These are phyloP conservation scores for Prunus armeniaca DNA, from an alignment of 306 rosid genomes.

Conservation along the genomic window DNA sequence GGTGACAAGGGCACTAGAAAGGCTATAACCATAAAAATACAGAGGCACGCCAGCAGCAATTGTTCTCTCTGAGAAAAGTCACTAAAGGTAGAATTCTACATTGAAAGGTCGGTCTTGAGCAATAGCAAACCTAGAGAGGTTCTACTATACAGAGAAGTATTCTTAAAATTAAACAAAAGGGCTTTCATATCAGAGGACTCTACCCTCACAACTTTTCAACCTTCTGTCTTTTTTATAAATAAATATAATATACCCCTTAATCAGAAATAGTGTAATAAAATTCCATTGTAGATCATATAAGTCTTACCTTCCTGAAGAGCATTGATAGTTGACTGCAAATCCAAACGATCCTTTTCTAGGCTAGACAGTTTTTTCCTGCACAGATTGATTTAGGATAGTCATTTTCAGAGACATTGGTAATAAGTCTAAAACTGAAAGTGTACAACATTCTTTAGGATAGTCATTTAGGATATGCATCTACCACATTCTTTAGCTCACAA, in stretches of 20 bases:
- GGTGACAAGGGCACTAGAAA: neutral
- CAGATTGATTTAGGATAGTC: slow-evolving; percentile 21
- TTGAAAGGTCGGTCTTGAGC: neutral
- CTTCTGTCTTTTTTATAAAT: neutral
- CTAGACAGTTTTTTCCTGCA: slow-evolving; percentile 84
- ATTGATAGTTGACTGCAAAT: slow-evolving; percentile 76
- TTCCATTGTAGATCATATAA: neutral
- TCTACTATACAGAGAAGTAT: neutral
- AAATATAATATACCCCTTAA: neutral
- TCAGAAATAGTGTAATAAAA: neutral
- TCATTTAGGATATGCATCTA: too few relatives aligned
- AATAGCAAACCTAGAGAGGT: neutral
- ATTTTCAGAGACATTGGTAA: slow-evolving; percentile 4
- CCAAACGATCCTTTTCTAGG: slow-evolving; percentile 79
- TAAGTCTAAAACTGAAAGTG: neutral
- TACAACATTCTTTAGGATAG: neutral
- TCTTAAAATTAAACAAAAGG: neutral
- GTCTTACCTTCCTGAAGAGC: slow-evolving; percentile 91
- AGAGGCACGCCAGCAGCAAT: neutral
- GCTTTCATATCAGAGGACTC: neutral
- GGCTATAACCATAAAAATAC: neutral
- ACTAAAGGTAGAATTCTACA: neutral
- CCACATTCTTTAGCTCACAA: neutral
- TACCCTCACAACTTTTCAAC: neutral
- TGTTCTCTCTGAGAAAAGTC: neutral